phyloP scores from a whole-genome alignment of 148 eudicot species.

The Vaccinium vitisidaea region DNA sequence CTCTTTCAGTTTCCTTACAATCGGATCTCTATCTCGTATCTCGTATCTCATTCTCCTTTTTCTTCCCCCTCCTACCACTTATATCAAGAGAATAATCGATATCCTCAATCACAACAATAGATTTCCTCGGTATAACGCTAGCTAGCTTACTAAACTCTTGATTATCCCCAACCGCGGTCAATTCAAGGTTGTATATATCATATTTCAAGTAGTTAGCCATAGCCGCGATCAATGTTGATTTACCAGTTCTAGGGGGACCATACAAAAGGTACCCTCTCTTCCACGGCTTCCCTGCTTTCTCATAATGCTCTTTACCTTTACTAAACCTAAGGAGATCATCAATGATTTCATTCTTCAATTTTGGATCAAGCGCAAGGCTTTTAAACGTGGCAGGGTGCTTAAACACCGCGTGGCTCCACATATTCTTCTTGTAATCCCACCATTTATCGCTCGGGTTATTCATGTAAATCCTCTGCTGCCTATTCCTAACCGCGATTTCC shows the following conservation, averaged over 20 bases:
- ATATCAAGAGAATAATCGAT: slow-evolving; percentile 46
- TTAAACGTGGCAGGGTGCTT: slow-evolving; percentile 11
- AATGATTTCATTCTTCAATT: not conserved
- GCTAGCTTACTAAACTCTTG: slow-evolving; percentile 31
- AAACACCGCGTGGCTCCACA: not conserved
- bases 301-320: slow-evolving; percentile 20
- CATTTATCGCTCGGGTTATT: not conserved
- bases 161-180: slow-evolving; percentile 39
- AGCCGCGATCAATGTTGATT: slow-evolving; percentile 3
- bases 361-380: not conserved
- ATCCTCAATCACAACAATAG: slow-evolving; percentile 51
- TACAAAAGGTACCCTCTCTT: slow-evolving; percentile 51
- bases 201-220: slow-evolving; percentile 44
- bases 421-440: not conserved
- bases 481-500: not conserved
- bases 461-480: slow-evolving; percentile 17
- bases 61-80: slow-evolving; percentile 28
- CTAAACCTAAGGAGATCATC: slow-evolving; percentile 9
- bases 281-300: slow-evolving; percentile 28
- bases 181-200: slow-evolving; percentile 45
- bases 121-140: slow-evolving; percentile 36
- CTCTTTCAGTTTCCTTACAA: not conserved
- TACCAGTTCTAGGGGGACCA: slow-evolving; percentile 25
- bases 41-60: not conserved
- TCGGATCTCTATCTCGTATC: not conserved